A percentile compares a stretch with the other conserved stretches of the same genome.
phyloP scores from a whole-genome alignment of 1,284 basidiomycete species.

The Athelia sp. region DNA sequence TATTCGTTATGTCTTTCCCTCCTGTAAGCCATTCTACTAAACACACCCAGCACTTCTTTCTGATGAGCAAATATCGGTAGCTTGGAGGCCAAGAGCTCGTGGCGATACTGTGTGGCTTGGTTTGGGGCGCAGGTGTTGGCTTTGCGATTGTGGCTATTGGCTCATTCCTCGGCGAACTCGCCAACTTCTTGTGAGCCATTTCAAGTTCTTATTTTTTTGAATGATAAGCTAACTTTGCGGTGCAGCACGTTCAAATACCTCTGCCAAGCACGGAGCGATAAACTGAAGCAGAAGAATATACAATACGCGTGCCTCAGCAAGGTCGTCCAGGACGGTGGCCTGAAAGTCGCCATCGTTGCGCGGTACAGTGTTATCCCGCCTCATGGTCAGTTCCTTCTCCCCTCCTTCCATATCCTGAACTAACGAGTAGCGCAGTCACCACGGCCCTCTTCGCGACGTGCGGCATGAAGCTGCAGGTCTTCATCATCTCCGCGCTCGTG shows the following conservation, averaged over 20 bases:
- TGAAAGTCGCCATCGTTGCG: constrained; percentile 54
- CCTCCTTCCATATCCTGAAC: not conserved
- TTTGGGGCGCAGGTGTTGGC: constrained; percentile 66
- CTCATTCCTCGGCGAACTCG: constrained; percentile 56
- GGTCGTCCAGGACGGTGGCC: constrained; percentile 64
- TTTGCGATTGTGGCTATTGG: constrained; percentile 65
- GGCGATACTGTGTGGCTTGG: constrained; percentile 68
- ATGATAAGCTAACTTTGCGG: too few species aligned
- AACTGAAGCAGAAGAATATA: constrained; percentile 51
- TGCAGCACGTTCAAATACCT: constrained; percentile 42
- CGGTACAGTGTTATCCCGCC: constrained; percentile 61
- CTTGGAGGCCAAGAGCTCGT: constrained; percentile 66
- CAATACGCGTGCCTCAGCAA: constrained; percentile 60
- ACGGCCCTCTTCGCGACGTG: constrained; percentile 66
- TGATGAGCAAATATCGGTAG: constrained; percentile 1
- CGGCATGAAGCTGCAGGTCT: constrained; percentile 57
- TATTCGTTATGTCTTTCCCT: constrained; percentile 77
- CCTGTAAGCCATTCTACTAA: constrained; percentile 39
- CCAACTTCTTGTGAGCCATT: too few species aligned
- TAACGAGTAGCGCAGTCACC: constrained; percentile 29
- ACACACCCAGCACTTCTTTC: constrained; percentile 8
- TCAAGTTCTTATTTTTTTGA: too few species aligned
- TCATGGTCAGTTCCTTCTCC: constrained; percentile 35
- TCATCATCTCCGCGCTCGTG: constrained; percentile 51
- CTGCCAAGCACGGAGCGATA: constrained; percentile 42